These are phyloP conservation scores for Penicillium psychrofluorescens DNA, from an alignment of 495 filamentous ascomycete species.

Conservation along the genomic window DNA sequence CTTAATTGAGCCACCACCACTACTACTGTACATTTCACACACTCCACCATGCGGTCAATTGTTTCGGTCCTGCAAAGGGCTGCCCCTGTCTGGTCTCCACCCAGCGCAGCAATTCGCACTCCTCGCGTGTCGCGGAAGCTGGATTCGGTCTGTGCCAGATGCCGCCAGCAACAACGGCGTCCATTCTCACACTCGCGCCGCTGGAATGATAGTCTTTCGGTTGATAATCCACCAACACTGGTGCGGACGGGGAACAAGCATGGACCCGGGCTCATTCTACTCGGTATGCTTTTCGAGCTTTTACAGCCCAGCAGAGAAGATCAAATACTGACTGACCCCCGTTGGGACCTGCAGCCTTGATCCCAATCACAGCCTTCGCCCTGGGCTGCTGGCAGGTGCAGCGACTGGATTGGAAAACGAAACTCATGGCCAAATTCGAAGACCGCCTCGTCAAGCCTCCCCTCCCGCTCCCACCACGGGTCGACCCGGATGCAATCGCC, in stretches of 20 bases:
- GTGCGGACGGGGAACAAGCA: constrained; percentile 67
- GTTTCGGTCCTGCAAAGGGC: constrained; percentile 23
- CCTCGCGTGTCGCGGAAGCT: constrained; percentile 14
- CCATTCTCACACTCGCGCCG: constrained; percentile 16
- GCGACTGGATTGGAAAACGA: constrained; percentile 87
- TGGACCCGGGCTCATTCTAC: constrained; percentile 72
- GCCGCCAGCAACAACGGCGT: constrained; percentile 31
- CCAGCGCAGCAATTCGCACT: constrained; percentile 11
- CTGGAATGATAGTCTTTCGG: constrained; percentile 40
- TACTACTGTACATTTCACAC: neutral
- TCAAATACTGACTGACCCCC: constrained; percentile 2
- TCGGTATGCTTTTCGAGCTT: constrained; percentile 43
- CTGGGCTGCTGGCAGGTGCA: constrained; percentile 96
- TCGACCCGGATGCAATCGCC: constrained; percentile 70
- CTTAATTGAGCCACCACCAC: neutral
- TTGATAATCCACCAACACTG: constrained; percentile 80
- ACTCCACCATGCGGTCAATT: constrained; percentile 23
- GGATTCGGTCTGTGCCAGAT: constrained; percentile 31
- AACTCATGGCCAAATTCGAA: constrained; percentile 80
- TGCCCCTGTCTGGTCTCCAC: constrained; percentile 14
- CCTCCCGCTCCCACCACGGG: constrained; percentile 72
- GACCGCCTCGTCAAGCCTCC: constrained; percentile 83
- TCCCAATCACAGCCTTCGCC: constrained; percentile 82
- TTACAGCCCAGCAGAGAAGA: neutral
- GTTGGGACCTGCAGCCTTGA: constrained; percentile 54